Evolutionary conservation across 208 protist species (phyloP), one percentile per base, ranked within the genome.

Genomic region (Crithidia fasciculata): DNA sequence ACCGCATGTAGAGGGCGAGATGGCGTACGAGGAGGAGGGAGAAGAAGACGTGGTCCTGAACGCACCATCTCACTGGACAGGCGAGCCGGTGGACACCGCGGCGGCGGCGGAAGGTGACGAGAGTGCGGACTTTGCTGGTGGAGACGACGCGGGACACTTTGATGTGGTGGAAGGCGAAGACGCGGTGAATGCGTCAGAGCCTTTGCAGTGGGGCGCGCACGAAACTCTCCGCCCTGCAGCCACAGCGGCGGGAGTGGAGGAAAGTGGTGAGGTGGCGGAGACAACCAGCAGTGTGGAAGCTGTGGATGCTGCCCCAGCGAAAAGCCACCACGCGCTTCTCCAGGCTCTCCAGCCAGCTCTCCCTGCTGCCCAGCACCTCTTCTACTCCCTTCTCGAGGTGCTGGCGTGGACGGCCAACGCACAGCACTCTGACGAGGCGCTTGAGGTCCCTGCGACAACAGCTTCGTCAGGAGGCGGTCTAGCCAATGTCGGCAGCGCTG

Each of bases 321-420:
- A 0, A 2, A 13, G 47, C 61, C 47, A 28, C 15, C 61, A 28
- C 64, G 65, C 18, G 36, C 39, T 76, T 45, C 15, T 76, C 12
- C 64, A 47, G 3, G 67, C 69, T 2, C 77, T 90, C 45, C 68
- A 10, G n/a, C 39, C 64, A 0, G 55, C 67, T 3, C 44, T 72
- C 3, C 76, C 80, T 3, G 45, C 74, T 0, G 72, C 80, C 16
- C 58, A 80, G 54, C 87, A 92, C 66, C 59, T 92, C n/a, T 92
- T 89, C 41, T 74, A 80, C 45, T 89, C 87, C 2, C 52, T 92
- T 4, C 55, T 92, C n/a, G 72, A 87, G 64, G 57, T 92, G 57
- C 77, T 89, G 0, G 58, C 58, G 8, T 88, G 84, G 84, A 59
- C 71, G 13, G 47, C 15, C 4, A 50, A 40, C 19, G 37, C 57